Evolutionary conservation across 805 yeast species (phyloP).

Genomic region (Pichia cephalocereana): DNA sequence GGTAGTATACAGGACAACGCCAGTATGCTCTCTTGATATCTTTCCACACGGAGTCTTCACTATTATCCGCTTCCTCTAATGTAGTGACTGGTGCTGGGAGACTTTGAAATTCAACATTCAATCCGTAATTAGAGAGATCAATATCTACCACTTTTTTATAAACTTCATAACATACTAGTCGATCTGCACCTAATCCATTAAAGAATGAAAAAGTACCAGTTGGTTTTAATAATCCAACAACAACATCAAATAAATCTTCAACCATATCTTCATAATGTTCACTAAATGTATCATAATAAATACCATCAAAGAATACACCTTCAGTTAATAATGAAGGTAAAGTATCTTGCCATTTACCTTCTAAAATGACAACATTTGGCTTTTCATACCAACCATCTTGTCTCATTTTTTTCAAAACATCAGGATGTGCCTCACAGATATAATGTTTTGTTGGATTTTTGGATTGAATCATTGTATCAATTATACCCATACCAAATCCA

Average conservation of each 20-base stretch:
- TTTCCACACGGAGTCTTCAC: constrained; percentile 44
- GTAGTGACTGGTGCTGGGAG: constrained; percentile 38
- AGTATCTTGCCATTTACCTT: constrained; percentile 91
- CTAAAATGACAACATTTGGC: constrained; percentile 60
- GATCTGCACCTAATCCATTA: constrained; percentile 83
- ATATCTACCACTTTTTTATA: constrained; percentile 73
- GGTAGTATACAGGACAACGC: constrained; percentile 61
- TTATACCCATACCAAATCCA: constrained; percentile 97
- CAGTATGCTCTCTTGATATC: constrained; percentile 56
- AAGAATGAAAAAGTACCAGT: constrained; percentile 83
- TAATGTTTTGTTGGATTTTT: constrained; percentile 60
- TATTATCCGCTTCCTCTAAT: constrained; percentile 24
- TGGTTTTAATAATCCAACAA: constrained; percentile 76
- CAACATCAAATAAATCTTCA: constrained; percentile 60
- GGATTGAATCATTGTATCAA: constrained; percentile 66
- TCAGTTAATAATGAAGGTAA: constrained; percentile 53
- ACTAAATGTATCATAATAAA: constrained; percentile 88
- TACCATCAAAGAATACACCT: constrained; percentile 78
- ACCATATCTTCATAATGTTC: constrained; percentile 88
- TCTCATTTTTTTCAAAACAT: constrained; percentile 60
- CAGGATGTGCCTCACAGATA: constrained; percentile 93
- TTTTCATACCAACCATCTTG: constrained; percentile 78
- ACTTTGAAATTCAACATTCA: constrained; percentile 47
- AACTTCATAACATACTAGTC: constrained; percentile 70
- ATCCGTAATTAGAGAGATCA: constrained; percentile 74